Evolutionary conservation across 768 basidiomycete genomes (phyloP).

Genomic region (Dentipellis sp.): DNA sequence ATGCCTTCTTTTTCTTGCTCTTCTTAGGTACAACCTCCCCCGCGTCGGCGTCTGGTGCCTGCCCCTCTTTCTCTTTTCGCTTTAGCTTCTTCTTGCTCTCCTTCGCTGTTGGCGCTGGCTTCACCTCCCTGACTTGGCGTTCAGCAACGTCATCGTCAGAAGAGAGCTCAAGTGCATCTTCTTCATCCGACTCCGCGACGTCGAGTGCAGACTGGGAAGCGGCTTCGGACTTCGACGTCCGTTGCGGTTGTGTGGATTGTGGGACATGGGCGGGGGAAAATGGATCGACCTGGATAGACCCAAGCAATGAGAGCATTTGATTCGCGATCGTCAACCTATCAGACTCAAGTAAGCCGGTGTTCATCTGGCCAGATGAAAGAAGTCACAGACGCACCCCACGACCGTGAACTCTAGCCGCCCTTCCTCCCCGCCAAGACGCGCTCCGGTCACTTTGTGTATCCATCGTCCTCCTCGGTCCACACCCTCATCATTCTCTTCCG

Average conservation of each 20-base stretch:
- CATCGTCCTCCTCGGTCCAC: conserved; percentile 60
- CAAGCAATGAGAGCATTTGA: conserved; percentile 85
- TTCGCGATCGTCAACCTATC: conserved; percentile 79
- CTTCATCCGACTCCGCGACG: conserved; percentile 20
- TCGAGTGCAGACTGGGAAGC: conserved; percentile 12
- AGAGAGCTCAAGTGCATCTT: conserved; percentile 23
- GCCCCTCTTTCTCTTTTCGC: conserved; percentile 15
- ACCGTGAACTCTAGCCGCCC: conserved; percentile 77
- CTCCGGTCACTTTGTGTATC: conserved; percentile 65
- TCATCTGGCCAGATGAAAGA: not conserved
- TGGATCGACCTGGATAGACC: conserved; percentile 71
- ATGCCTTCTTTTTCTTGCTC: conserved; percentile 21
- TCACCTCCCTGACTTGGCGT: conserved; percentile 15
- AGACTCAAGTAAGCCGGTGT: not conserved
- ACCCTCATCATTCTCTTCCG: conserved; percentile 15
- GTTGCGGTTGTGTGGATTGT: conserved; percentile 19
- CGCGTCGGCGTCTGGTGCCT: conserved; percentile 5
- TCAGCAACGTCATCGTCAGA: conserved; percentile 21
- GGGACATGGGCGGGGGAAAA: conserved; percentile 55
- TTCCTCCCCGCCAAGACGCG: conserved; percentile 56
- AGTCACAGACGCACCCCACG: conserved; percentile 56
- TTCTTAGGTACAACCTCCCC: conserved; percentile 16
- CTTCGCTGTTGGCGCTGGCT: conserved; percentile 17
- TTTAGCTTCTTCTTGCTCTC: conserved; percentile 19
- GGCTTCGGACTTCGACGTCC: conserved; percentile 14